Evolutionary conservation across 768 basidiomycete genomes (phyloP), one percentile per base, ranked within the genome.

Genomic region (Lactarius evosmus): DNA sequence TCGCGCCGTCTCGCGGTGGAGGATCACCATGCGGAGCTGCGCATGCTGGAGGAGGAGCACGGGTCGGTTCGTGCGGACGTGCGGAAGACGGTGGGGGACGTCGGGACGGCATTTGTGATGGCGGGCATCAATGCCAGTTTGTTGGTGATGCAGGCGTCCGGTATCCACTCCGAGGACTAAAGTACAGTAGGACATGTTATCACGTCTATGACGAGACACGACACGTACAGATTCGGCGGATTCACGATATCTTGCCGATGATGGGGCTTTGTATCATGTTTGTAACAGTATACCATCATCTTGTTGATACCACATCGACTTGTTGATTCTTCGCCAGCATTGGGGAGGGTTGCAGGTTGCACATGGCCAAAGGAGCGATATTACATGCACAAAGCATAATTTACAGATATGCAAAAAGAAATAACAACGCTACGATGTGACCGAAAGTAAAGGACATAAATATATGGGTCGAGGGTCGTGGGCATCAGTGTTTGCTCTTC

Each of bases 71-170:
- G 82, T 0, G 70, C 78, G 4, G 90, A 91, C 71, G 84, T 94
- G 63, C 79, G 81, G 72, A 88, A 89, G 77, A 93, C 94, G 25
- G 79, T 96, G 29, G 95, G 95, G 3, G 91, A 95, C 72, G 87
- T 91, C 19, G 91, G 85, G 2, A 83, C 87, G 44, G 87, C 87
- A 51, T 83, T 95, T 72, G 83, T 94, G 14, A 77, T 87, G 3
- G 78, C 84, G 7, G 83, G 82, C 1, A 77, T 79, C 56, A 82
- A 82, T 38, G 78, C 80, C 49, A 88, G 84, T 22, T 69, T 91
- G 44, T 76, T 91, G 38, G 88, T 93, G 1, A 70, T 93, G 36
- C 91, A 92, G 76, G 84, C 86, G 8, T 38, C 55, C 17, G 14
- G 46, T 11, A 30, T 11, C 8, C 44, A 16, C 22, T 27, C 16